Evolutionary conservation across 768 basidiomycete species (phyloP).

Genomic region (Bullera alba): DNA sequence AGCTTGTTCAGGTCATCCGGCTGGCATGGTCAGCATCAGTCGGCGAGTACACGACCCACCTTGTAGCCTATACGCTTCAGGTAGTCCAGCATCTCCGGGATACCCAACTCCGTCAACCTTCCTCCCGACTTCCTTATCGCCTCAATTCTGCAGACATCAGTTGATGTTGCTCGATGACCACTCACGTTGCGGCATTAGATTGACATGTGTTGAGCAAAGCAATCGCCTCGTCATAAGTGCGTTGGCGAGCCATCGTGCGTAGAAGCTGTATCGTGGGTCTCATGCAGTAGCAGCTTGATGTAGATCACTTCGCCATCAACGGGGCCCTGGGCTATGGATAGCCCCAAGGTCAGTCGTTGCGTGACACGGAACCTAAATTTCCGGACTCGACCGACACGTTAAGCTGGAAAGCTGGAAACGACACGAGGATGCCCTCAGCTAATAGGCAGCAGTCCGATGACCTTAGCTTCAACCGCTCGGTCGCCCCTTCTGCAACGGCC

Average conservation of each 20-base stretch:
- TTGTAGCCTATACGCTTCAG: constrained; percentile 75
- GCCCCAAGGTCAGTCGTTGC: too few relatives aligned
- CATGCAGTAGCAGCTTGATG: too few relatives aligned
- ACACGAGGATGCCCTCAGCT: too few relatives aligned
- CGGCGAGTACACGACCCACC: constrained; percentile 51
- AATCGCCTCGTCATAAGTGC: constrained; percentile 45
- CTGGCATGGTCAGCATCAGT: constrained; percentile 48
- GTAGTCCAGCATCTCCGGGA: constrained; percentile 87
- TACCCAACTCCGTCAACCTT: constrained; percentile 56
- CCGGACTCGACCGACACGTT: too few relatives aligned
- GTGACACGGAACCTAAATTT: too few relatives aligned
- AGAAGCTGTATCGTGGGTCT: too few relatives aligned
- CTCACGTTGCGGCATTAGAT: constrained; percentile 76
- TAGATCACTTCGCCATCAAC: too few relatives aligned
- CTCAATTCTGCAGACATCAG: constrained; percentile 51
- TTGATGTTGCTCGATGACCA: not conserved
- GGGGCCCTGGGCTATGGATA: too few relatives aligned
- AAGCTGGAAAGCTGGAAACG: too few relatives aligned
- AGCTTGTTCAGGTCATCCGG: constrained; percentile 73
- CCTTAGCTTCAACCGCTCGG: too few relatives aligned
- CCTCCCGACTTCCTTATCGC: constrained; percentile 70
- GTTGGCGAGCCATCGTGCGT: constrained; percentile 19
- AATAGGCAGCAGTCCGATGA: too few relatives aligned
- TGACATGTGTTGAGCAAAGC: constrained; percentile 53
- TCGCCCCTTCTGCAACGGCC: not conserved